These are phyloP conservation scores for Papiliotrema fonsecae DNA, from an alignment of 1,284 basidiomycete species.

Conservation along the genomic window DNA sequence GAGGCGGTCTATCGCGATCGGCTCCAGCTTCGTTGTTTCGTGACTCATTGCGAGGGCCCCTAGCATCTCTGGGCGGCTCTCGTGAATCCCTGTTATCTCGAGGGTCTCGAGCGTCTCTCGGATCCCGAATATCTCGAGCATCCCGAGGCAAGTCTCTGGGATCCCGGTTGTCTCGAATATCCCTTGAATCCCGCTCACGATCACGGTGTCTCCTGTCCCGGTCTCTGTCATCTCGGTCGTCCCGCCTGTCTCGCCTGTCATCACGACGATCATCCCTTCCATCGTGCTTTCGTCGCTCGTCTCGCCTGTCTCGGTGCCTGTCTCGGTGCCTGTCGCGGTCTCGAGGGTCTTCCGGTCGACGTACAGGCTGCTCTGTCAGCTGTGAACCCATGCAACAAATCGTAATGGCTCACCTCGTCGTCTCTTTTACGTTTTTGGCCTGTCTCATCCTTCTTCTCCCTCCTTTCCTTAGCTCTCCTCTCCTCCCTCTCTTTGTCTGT, in stretches of 20 bases:
- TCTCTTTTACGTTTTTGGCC: neutral
- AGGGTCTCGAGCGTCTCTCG: slow-evolving; percentile 36
- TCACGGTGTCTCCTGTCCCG: slow-evolving; percentile 21
- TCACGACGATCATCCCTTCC: slow-evolving; percentile 19
- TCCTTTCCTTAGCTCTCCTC: neutral
- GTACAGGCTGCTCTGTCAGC: no score
- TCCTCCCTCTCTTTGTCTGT: neutral
- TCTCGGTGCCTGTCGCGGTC: no score
- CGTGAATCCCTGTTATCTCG: slow-evolving; percentile 21
- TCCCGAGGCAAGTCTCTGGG: neutral
- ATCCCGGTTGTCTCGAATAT: slow-evolving; percentile 1
- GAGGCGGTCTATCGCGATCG: neutral
- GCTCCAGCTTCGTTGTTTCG: neutral
- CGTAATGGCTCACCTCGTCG: no score
- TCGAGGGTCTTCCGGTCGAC: no score
- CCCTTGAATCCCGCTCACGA: slow-evolving; percentile 11
- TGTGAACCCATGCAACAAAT: no score
- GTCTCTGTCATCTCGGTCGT: slow-evolving; percentile 11
- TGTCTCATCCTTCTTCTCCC: neutral
- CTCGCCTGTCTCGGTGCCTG: slow-evolving; percentile 16
- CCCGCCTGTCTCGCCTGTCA: slow-evolving; percentile 13
- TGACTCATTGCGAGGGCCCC: neutral
- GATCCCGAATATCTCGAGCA: slow-evolving; percentile 8
- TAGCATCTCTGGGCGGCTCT: slow-evolving; percentile 1
- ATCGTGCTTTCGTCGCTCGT: slow-evolving; percentile 24